phyloP scores from a whole-genome alignment of 2,329 filamentous ascomycete species.

The Ilyonectria mors-panacis region DNA sequence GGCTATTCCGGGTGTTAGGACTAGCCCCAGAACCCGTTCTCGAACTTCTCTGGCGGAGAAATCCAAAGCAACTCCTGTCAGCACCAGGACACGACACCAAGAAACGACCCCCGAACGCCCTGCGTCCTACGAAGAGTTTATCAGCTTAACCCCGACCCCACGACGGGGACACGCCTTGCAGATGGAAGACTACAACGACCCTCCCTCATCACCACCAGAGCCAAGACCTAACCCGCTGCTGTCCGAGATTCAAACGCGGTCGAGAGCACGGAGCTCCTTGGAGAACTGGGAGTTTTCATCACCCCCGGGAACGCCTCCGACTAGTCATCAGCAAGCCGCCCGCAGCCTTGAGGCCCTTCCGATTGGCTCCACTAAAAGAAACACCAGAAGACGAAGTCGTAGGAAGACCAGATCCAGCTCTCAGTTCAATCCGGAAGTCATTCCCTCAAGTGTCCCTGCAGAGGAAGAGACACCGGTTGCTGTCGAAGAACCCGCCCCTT shows the following conservation, averaged over 20 bases:
- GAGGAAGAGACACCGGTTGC: slow-evolving; percentile 30
- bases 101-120: slow-evolving; percentile 63
- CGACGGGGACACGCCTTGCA: slow-evolving; percentile 67
- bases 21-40: slow-evolving; percentile 58
- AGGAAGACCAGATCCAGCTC: slow-evolving; percentile 36
- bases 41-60: slow-evolving; percentile 38
- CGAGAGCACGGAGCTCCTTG: slow-evolving; percentile 52
- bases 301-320: slow-evolving; percentile 66
- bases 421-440: slow-evolving; percentile 39
- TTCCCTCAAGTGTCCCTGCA: slow-evolving; percentile 50
- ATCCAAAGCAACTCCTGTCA: slow-evolving; percentile 27
- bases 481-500: slow-evolving; percentile 11
- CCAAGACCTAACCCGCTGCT: slow-evolving; percentile 67
- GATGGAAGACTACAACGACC: slow-evolving; percentile 66
- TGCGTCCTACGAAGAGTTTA: slow-evolving; percentile 64
- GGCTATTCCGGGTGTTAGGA: slow-evolving; percentile 78
- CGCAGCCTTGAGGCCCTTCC: slow-evolving; percentile 23
- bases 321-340: slow-evolving; percentile 47
- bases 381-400: slow-evolving; percentile 32
- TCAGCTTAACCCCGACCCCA: slow-evolving; percentile 74
- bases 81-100: slow-evolving; percentile 44
- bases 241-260: slow-evolving; percentile 66
- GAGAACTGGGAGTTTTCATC: slow-evolving; percentile 71
- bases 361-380: slow-evolving; percentile 21
- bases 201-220: slow-evolving; percentile 72